Evolutionary conservation across 345 rosid genomes (phyloP).

Genomic region (Cochlearia excelsa): DNA sequence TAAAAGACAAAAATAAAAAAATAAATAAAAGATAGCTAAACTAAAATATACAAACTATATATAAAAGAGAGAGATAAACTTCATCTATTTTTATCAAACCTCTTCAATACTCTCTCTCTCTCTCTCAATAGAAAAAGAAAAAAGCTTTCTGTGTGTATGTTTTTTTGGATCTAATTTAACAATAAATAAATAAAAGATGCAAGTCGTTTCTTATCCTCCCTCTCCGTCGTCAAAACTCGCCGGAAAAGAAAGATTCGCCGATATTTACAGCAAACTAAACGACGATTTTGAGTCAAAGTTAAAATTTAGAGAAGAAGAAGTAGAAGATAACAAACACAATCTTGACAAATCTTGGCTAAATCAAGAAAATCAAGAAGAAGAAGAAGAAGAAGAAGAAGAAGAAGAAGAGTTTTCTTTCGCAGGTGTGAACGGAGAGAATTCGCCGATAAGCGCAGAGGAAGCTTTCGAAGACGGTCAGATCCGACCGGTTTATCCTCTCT

Average conservation of each 20-base stretch:
- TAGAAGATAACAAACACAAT: background rate
- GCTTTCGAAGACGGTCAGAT: slow-evolving; percentile 51
- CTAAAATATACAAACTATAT: slow-evolving; percentile 8
- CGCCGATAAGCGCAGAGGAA: slow-evolving; percentile 50
- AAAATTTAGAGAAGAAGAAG: slow-evolving; percentile 9
- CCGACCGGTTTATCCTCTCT: slow-evolving; percentile 49
- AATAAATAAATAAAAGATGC: slow-evolving; percentile 19
- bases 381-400: slow-evolving; percentile 28
- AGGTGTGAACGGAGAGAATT: slow-evolving; percentile 34
- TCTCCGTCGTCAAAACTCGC: slow-evolving; percentile 20
- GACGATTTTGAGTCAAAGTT: slow-evolving; percentile 27
- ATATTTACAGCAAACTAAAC: slow-evolving; percentile 7
- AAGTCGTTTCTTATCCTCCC: slow-evolving; percentile 28
- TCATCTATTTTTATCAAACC: slow-evolving; percentile 30
- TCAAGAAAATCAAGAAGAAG: slow-evolving; percentile 1
- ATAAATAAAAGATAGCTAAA: too few species aligned
- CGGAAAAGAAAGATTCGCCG: slow-evolving; percentile 27
- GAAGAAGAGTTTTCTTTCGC: slow-evolving; percentile 51
- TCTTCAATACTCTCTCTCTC: background rate
- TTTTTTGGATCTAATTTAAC: slow-evolving; percentile 1
- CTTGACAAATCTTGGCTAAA: slow-evolving; percentile 15
- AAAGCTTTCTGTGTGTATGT: slow-evolving; percentile 1
- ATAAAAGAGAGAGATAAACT: slow-evolving; percentile 20
- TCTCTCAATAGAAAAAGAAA: slow-evolving; percentile 1
- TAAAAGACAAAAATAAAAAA: too few species aligned